phyloP scores from a whole-genome alignment of 2,329 filamentous ascomycete genomes.

The Neodidymelliopsis sp. region DNA sequence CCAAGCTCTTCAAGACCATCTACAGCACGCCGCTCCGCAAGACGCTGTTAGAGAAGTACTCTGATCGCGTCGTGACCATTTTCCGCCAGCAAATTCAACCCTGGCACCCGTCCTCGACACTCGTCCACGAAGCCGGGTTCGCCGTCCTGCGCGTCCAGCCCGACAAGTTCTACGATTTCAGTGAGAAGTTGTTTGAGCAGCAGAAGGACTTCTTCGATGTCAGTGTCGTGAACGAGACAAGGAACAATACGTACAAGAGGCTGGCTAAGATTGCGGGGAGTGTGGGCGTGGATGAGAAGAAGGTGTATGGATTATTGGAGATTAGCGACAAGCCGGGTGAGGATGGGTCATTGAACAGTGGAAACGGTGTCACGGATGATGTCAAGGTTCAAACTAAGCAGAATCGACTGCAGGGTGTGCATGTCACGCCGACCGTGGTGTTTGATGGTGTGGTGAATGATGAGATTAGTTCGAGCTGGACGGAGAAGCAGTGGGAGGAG shows the following conservation, averaged over 20 bases:
- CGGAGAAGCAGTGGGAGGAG: constrained; percentile 79
- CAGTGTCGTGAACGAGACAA: constrained; percentile 79
- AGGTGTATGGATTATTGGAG: constrained; percentile 72
- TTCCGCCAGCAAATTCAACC: constrained; percentile 93
- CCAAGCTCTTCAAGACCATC: constrained; percentile 80
- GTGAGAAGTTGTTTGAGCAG: constrained; percentile 69
- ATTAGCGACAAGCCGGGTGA: constrained; percentile 71
- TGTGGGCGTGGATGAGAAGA: constrained; percentile 75
- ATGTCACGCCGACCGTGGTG: constrained; percentile 89
- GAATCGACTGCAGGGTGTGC: constrained; percentile 78
- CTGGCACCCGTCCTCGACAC: constrained; percentile 82
- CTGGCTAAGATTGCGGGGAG: constrained; percentile 75
- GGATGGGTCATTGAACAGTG: constrained; percentile 75
- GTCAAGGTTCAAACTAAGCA: constrained; percentile 85
- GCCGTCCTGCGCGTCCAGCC: constrained; percentile 78
- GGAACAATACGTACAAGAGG: constrained; percentile 83
- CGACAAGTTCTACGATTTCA: constrained; percentile 81
- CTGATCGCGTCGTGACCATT: constrained; percentile 72
- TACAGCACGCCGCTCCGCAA: constrained; percentile 69
- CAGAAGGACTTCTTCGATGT: constrained; percentile 86
- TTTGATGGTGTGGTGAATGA: constrained; percentile 85
- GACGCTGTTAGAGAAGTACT: constrained; percentile 68
- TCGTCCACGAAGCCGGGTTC: constrained; percentile 80
- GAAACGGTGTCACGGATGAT: constrained; percentile 85
- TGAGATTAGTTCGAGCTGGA: constrained; percentile 81